Percentiles rank a stretch among this genome's conserved stretches.
Conservation (phyloP, 768 basidiomycete species). For the Rhizopogon sp. region DNA sequence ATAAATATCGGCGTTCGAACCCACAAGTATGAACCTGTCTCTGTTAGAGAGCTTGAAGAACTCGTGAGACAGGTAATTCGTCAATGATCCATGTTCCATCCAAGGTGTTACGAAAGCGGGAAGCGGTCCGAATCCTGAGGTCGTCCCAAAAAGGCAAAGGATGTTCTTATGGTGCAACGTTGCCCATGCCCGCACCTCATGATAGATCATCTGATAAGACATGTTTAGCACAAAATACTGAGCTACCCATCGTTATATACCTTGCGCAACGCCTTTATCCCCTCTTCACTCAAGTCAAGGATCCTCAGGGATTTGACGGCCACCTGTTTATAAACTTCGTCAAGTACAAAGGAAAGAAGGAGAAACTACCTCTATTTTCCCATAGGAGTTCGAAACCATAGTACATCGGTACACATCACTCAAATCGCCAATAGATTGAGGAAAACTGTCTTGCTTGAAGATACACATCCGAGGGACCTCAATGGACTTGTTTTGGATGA, state of each 20-base stretch:
- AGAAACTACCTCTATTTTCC: background rate
- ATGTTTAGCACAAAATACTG: background rate
- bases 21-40: constrained; percentile 12
- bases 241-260: background rate
- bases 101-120: constrained; percentile 20
- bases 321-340: background rate
- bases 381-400: background rate
- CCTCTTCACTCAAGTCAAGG: background rate
- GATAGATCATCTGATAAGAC: background rate
- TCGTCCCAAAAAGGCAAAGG: constrained; percentile 15
- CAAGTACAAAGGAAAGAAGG: background rate
- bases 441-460: background rate
- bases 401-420: constrained; percentile 1
- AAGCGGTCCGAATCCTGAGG: constrained; percentile 15
- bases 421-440: background rate
- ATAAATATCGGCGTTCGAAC: background rate
- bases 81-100: constrained; percentile 21
- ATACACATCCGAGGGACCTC: background rate
- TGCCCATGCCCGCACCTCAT: background rate
- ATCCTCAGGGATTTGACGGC: background rate
- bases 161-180: constrained; percentile 11
- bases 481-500: background rate
- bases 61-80: constrained; percentile 8
- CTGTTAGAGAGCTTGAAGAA: background rate
- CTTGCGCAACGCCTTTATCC: background rate